Base-by-base conservation (phyloP, 2,329 filamentous ascomycete species). In the Nemania abortiva region DNA sequence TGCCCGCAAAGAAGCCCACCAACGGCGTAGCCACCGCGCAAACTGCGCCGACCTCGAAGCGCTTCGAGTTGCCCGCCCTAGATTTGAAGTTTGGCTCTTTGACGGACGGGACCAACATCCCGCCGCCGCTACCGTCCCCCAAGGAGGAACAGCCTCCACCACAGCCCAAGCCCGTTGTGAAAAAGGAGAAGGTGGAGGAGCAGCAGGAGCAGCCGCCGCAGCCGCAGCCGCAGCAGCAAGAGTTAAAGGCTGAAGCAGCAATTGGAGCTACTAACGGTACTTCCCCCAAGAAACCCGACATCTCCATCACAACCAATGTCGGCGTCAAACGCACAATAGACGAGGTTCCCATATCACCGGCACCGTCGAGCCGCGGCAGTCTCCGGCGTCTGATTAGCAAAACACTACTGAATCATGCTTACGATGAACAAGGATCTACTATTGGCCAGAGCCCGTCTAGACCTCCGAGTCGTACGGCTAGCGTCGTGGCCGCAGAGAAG, bases 51-150 rank as follows among this genome's bases (percentile, higher is more conserved):
- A 42, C 71, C 15, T 60, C 74, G 24, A 79, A 77, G 66, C 82
- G 82, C 73, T 89, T 90, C 71, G 85, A 89, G 80, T 84, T 90
- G 66, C 88, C 88, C 9, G 84, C 83, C 55, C 83, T 90, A 69
- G 81, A 89, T 71, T 84, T 90, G 80, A 85, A 88, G 72, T 88
- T 89, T 74, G 83, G 84, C 68, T 87, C 84, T 55, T 81, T 90
- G 76, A 89, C 88, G 52, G 87, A 89, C 49, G 88, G 88, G 63
- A 90, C 88, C 77, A 76, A 87, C 75, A 90, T 90, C 72, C 88
- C 88, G 52, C 86, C 88, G 34, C 88, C 88, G 27, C 82, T 81
- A 55, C 86, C 87, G 20, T 89, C 87, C 56, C 87, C 87, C 62
- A 75, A 77, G 63, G 47, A 50, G 24, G 24, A 53, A 31, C 24